These are phyloP conservation scores for Rhizoctonia solani DNA, from an alignment of 1,284 basidiomycete species.

Conservation along the genomic window DNA sequence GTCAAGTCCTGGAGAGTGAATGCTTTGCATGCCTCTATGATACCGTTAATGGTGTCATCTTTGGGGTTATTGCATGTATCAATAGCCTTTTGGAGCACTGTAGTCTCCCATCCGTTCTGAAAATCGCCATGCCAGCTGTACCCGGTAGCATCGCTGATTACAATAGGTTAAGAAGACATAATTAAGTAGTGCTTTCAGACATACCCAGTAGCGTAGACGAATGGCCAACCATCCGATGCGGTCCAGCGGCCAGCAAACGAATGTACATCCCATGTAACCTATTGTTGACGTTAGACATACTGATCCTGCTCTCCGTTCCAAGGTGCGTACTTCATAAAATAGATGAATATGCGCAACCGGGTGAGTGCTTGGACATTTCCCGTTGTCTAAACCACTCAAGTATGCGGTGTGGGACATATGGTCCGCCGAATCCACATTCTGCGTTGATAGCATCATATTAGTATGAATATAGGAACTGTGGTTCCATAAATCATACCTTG, in stretches of 20 bases:
- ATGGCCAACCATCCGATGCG: constrained; percentile 49
- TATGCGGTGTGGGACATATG: constrained; percentile 49
- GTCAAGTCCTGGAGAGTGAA: constrained; percentile 38
- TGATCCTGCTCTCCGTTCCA: too few relatives aligned
- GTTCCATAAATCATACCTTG: constrained; percentile 44
- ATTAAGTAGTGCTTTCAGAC: not conserved
- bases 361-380: constrained; percentile 53
- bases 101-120: constrained; percentile 49
- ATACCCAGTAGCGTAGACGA: constrained; percentile 52
- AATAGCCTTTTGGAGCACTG: constrained; percentile 51
- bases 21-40: constrained; percentile 52
- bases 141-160: constrained; percentile 51
- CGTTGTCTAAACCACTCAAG: constrained; percentile 50
- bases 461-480: not conserved
- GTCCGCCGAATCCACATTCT: constrained; percentile 39
- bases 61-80: constrained; percentile 53
- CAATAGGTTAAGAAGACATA: not conserved
- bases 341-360: constrained; percentile 54
- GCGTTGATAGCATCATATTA: not conserved
- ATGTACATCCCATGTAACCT: constrained; percentile 52
- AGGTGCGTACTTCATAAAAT: constrained; percentile 52
- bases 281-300: too few relatives aligned
- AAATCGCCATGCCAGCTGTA: constrained; percentile 58
- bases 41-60: constrained; percentile 46
- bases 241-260: constrained; percentile 49